phyloP scores from a whole-genome alignment of 129 eudicot species.

The Escallonia herrerae region DNA sequence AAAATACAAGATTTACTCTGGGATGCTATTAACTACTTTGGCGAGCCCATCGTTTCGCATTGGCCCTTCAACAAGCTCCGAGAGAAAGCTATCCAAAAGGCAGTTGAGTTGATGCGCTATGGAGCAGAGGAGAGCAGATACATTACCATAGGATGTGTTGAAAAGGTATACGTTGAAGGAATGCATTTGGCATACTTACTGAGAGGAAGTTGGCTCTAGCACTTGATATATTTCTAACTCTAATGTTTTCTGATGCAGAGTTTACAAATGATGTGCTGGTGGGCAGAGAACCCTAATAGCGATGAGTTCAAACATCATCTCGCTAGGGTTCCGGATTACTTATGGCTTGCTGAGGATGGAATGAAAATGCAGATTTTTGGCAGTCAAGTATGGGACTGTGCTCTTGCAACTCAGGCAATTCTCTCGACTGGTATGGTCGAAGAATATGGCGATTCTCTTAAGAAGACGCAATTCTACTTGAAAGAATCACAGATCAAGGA shows the following conservation, averaged over 20 bases:
- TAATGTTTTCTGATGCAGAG: conserved; percentile 19
- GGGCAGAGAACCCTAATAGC: conserved; percentile 60
- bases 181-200: no score
- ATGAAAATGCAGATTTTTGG: conserved; percentile 72
- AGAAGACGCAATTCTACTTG: conserved; percentile 44
- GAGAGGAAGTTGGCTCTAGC: no score
- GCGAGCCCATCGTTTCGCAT: conserved; percentile 46
- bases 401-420: conserved; percentile 57
- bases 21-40: conserved; percentile 49
- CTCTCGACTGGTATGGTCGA: conserved; percentile 55
- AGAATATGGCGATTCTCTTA: conserved; percentile 66
- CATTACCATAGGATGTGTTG: conserved; percentile 55
- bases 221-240: no score
- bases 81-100: conserved; percentile 42
- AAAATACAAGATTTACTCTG: conserved; percentile 53
- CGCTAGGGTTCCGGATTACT: conserved; percentile 59
- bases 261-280: conserved; percentile 82
- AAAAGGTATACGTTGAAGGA: conserved; percentile 29
- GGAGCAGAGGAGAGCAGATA: conserved; percentile 54
- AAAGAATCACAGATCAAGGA: conserved; percentile 60
- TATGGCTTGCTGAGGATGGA: conserved; percentile 84
- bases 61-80: conserved; percentile 67
- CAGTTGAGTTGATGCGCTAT: conserved; percentile 51
- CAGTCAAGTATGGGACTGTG: conserved; percentile 72
- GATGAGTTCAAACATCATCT: conserved; percentile 55